Evolutionary conservation across 2,329 filamentous ascomycete species (phyloP), one percentile per base, ranked within the genome.

Genomic region (Thelonectria blattea): DNA sequence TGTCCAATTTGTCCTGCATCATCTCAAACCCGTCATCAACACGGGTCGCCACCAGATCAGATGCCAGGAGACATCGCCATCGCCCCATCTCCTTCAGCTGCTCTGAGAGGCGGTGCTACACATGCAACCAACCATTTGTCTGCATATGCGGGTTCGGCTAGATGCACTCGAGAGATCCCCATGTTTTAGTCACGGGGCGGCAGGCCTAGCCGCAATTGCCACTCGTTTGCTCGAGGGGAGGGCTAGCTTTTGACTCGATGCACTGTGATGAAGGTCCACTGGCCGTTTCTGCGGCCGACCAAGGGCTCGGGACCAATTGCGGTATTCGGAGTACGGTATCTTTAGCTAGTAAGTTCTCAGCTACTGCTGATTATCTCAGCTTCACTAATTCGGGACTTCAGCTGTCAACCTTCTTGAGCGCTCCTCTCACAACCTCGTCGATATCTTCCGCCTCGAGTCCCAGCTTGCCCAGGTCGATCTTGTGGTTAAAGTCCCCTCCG

Each of bases 401-500:
- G 34, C 34, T 37, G 41, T 47, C 22, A 24, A 3, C 22, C 27
- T 30, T 30, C 5, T 58, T 50, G 3, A 62, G 27, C 37, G 55
- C 54, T 14, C 34, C 58, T 48, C 62, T 62, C 18, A 73, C 65
- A 30, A 72, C 65, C 58, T 68, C 63, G 24, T 73, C 72, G 15
- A 76, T 53, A 15, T 71, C 63, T 46, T 77, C 73, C 53, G 65
- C 56, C 22, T 61, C 42, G 15, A 77, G 56, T 0, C 68, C 71
- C 14, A 76, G 62, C 46, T 63, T 60, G 34, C 58, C 52, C 49
- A 72, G 59, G 30, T 73, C 66, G 7, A 73, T 59, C 62, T 75
- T 75, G 37, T 68, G 62, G 49, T 65, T 70, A 54, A 71, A 75
- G 47, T 75, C 70, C 3, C 73, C 75, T 2, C 75, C 74, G 22